Evolutionary conservation across 768 basidiomycete species (phyloP).

Genomic region (Stropharia rugosoannulata): DNA sequence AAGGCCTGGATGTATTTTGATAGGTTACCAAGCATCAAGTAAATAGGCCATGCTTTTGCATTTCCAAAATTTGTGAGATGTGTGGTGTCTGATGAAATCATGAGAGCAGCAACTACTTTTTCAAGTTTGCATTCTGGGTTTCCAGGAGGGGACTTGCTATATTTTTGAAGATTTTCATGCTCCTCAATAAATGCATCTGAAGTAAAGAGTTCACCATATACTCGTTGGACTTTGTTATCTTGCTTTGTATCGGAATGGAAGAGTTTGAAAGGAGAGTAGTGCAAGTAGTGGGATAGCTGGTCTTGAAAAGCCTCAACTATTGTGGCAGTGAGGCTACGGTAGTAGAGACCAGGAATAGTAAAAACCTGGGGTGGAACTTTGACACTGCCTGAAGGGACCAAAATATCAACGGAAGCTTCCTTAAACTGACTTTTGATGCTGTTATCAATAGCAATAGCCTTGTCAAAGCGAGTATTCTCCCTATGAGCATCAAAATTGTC

Average conservation of each 20-base stretch:
- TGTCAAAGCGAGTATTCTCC: no score
- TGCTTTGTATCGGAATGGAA: not conserved
- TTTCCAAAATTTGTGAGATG: no score
- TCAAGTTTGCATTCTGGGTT: conserved; percentile 15
- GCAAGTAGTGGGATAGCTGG: not conserved
- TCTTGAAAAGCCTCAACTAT: not conserved
- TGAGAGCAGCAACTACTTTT: conserved; percentile 23
- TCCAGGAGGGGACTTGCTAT: conserved; percentile 4
- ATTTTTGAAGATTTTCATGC: conserved; percentile 15
- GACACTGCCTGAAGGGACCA: not conserved
- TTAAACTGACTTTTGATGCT: no score
- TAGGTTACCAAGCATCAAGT: no score
- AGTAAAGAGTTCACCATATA: not conserved
- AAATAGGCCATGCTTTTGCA: no score
- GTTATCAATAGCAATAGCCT: no score
- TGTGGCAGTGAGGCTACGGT: no score
- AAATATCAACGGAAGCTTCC: not conserved
- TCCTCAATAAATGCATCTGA: conserved; percentile 23
- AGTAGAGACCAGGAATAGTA: not conserved
- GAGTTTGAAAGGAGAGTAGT: not conserved
- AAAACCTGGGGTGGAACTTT: not conserved
- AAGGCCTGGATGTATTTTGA: no score
- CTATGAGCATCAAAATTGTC: no score
- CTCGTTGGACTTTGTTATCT: not conserved
- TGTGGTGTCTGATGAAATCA: conserved; percentile 25